These are phyloP conservation scores for Cadophora sp. DNA, from an alignment of 2,329 filamentous ascomycete genomes.

Conservation along the genomic window DNA sequence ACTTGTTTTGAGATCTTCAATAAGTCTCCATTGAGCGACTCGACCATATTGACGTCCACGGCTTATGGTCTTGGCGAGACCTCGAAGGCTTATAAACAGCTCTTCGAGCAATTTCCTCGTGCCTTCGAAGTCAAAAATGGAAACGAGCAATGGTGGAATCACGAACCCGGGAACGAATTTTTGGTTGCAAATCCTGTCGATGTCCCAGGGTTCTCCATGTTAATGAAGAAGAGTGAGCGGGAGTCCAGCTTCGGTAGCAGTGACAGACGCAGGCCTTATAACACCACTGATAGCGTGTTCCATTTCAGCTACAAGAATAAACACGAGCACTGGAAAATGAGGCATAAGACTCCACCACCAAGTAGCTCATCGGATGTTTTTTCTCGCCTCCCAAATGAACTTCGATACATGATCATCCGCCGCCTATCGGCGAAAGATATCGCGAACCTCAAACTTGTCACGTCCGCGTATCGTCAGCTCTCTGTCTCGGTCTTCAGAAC, in stretches of 20 bases:
- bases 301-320: not conserved
- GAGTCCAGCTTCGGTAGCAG: not conserved
- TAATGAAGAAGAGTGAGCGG: conserved; percentile 23
- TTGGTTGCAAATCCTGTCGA: conserved; percentile 40
- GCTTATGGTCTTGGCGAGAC: conserved; percentile 28
- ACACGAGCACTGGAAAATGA: too few relatives aligned
- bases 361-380: conserved; percentile 23
- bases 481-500: conserved; percentile 35
- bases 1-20: conserved; percentile 35
- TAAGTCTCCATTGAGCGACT: conserved; percentile 1
- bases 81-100: conserved; percentile 12
- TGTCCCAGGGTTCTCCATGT: conserved; percentile 33
- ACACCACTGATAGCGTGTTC: not conserved
- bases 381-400: conserved; percentile 33
- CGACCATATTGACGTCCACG: conserved; percentile 22
- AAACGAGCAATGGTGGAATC: conserved; percentile 25
- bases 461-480: conserved; percentile 36
- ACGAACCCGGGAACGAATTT: conserved; percentile 33
- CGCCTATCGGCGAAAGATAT: conserved; percentile 36
- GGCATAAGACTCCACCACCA: not conserved
- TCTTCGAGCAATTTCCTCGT: conserved; percentile 13
- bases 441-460: conserved; percentile 36
- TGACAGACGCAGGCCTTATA: not conserved
- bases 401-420: conserved; percentile 31
- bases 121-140: not conserved